Evolutionary conservation across 345 rosid genomes (phyloP).

Genomic region (Pelargonium nanum): DNA sequence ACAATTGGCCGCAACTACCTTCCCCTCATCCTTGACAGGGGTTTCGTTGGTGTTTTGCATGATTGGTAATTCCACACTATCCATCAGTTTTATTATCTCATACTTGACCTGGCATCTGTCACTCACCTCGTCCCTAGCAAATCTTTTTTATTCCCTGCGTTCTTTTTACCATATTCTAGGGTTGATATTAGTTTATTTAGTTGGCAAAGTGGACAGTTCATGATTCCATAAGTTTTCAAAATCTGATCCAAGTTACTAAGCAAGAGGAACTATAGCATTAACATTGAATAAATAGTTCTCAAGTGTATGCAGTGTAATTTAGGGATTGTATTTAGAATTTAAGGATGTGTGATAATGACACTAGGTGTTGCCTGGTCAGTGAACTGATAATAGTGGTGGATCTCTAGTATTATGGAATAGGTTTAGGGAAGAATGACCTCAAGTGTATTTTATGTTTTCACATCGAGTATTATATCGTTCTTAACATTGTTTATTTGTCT

Average conservation of each 20-base stretch:
- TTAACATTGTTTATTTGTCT: too few relatives aligned
- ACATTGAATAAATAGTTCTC: not conserved
- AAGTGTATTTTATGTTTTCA: too few relatives aligned
- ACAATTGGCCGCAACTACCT: slow-evolving; percentile 73
- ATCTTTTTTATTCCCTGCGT: not conserved
- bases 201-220: not conserved
- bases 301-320: too few relatives aligned
- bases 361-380: too few relatives aligned
- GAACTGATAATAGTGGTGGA: too few relatives aligned
- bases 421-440: too few relatives aligned
- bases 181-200: not conserved
- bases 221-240: not conserved
- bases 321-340: too few relatives aligned
- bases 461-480: too few relatives aligned
- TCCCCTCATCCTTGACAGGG: slow-evolving; percentile 82
- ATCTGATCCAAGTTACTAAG: not conserved
- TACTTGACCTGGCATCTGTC: not conserved
- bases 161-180: not conserved
- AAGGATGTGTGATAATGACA: too few relatives aligned
- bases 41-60: slow-evolving; percentile 81
- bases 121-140: too few relatives aligned
- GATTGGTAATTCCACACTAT: slow-evolving; percentile 59
- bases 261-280: not conserved
- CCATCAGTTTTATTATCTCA: not conserved
- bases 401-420: too few relatives aligned